Base-by-base conservation (phyloP, 2,329 filamentous ascomycete genomes). In the Fusarium sublunatum region DNA sequence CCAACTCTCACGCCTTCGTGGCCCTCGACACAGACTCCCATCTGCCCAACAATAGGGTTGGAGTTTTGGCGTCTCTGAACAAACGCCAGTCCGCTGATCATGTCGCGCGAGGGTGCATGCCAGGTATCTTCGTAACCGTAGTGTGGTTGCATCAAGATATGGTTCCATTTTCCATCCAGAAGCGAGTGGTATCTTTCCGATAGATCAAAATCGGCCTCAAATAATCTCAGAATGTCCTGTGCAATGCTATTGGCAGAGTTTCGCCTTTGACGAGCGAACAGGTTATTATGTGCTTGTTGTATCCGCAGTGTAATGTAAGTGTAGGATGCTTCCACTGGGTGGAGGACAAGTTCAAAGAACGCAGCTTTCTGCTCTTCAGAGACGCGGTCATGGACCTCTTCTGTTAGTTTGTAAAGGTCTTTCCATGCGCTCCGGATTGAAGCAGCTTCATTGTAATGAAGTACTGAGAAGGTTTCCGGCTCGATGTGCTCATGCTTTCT, bases 11-110 rank as follows among this genome's bases (percentile, higher is more conserved):
- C 86, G 1, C 86, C 88, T 61, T 90, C 90, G 58, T 81, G 83
- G 2, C 85, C 87, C 70, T 91, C 87, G 2, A 90, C 81, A 1
- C 84, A 81, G 24, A 92, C 80, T 4, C 88, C 88, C 53, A 91
- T 80, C 42, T 88, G 83, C 0, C 89, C 89, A 1, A 85, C 82
- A 6, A 88, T 78, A 3, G 80, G 73, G 31, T 77, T 79, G 0
- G 79, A 80, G 50, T 81, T 77, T 47, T 86, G 83, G 5, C 76
- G 72, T 1, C 75, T 73, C 55, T 85, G 81, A 2, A 86, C 79
- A 57, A 82, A 87, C 10, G 79, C 81, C 6, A 84, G 73, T 2
- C 87, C 85, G 1, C 77, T 72, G 9, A 81, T 78, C 71, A 86
- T 82, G 58, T 85, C 87, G 2, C 82, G 77, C 0, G 87, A 79